These are phyloP conservation scores for Neurospora tetraspora DNA, from an alignment of 495 filamentous ascomycete species.

Conservation along the genomic window DNA sequence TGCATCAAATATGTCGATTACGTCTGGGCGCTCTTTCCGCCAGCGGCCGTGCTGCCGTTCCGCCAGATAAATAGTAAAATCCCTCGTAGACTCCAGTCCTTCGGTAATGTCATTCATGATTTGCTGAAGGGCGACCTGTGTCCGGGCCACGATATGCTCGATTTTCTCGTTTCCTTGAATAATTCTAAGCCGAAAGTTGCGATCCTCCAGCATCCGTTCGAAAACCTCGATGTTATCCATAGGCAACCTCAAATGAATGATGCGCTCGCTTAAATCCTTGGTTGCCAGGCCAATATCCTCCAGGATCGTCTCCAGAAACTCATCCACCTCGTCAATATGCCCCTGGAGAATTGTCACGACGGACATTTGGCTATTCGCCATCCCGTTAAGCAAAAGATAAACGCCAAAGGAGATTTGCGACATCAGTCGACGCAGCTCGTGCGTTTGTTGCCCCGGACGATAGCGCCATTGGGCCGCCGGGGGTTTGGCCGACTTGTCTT, in stretches of 20 bases:
- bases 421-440: constrained; percentile 82
- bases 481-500: constrained; percentile 45
- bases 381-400: constrained; percentile 71
- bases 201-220: constrained; percentile 79
- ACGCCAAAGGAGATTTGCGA: constrained; percentile 92
- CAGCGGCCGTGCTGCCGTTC: constrained; percentile 49
- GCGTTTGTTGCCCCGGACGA: constrained; percentile 53
- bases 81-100: constrained; percentile 64
- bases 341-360: constrained; percentile 83
- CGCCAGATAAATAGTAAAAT: constrained; percentile 65
- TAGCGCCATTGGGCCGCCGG: constrained; percentile 66
- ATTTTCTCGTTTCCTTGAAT: constrained; percentile 84
- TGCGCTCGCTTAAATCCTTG: constrained; percentile 60
- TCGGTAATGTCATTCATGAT: constrained; percentile 67
- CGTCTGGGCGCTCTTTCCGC: constrained; percentile 38
- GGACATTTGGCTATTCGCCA: constrained; percentile 78
- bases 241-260: constrained; percentile 71
- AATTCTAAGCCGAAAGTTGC: constrained; percentile 68
- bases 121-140: constrained; percentile 62
- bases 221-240: constrained; percentile 77
- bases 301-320: constrained; percentile 72
- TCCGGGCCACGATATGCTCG: constrained; percentile 75
- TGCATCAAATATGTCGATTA: constrained; percentile 58
- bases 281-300: constrained; percentile 81
- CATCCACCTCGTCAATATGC: constrained; percentile 90